Evolutionary conservation across 768 basidiomycete species (phyloP), one percentile per base, ranked within the genome.

Genomic region (Panellus pusillus): DNA sequence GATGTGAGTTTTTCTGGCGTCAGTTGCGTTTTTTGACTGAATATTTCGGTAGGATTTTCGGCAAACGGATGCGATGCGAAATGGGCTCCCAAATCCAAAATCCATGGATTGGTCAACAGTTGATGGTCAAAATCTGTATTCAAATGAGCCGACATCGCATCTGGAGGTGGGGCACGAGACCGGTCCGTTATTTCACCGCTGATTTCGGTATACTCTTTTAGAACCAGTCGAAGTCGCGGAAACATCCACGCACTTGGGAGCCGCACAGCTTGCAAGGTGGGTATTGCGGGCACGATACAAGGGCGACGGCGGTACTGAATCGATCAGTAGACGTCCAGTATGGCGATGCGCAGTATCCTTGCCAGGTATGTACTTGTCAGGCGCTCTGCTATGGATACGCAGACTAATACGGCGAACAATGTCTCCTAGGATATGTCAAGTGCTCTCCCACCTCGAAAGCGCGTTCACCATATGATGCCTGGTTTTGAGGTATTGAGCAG

Each of bases 191-290:
- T 24, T 40, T 52, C 37, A n/a, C 31, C 19, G 44, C 49, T 43
- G 45, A 45, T 50, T 15, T 29, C 50, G 37, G 44, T 43, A 37
- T 46, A 49, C 15, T 29, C 35, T 44, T 39, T 40, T 50, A 80
- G 75, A 76, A 77, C 61, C 72, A 71, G 54, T 62, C 71, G 37
- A 68, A 75, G 47, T 65, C 69, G 50, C 74, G 84, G 69, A 86
- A 86, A 65, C 83, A 85, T 69, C 72, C 77, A 61, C 76, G 84
- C 62, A 79, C 72, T 54, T 87, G 84, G 84, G 84, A 85, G 56
- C 80, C 77, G 63, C 70, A 68, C 60, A 70, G 68, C 50, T 58
- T 79, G 50, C 73, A 75, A 66, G 75, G 78, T 76, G 65, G 54
- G 51, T 44, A 55, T 58, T 47, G 45, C 47, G 49, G 46, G 32